A percentile compares a stretch with the other conserved stretches of the same genome.
phyloP scores from a whole-genome alignment of 2,329 filamentous ascomycete species.

The Cercospora sojina region DNA sequence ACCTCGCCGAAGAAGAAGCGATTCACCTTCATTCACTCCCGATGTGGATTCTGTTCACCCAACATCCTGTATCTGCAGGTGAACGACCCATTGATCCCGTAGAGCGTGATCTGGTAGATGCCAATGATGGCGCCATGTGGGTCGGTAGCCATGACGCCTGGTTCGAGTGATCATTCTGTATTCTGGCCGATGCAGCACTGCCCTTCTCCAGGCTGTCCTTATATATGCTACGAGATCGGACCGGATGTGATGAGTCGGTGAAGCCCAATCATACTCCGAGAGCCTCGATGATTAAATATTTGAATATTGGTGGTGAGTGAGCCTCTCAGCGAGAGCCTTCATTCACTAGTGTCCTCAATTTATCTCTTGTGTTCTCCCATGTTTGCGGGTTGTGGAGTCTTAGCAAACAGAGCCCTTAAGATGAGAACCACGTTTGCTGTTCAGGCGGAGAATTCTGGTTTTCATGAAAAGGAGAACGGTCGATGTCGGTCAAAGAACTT shows the following conservation, averaged over 20 bases:
- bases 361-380: not conserved
- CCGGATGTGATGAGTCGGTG: not conserved
- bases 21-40: not conserved
- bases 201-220: not conserved
- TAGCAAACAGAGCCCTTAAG: not conserved
- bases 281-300: not conserved
- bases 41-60: no score
- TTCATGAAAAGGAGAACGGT: no score
- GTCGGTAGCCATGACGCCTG: not conserved
- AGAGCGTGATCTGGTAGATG: not conserved
- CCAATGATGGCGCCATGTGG: not conserved
- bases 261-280: not conserved
- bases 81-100: not conserved
- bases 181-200: not conserved
- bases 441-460: no score
- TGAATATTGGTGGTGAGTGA: not conserved
- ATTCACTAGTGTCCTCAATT: not conserved
- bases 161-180: not conserved
- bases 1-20: not conserved
- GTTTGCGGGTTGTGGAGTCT: not conserved
- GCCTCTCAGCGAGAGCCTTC: not conserved
- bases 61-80: no score
- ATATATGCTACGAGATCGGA: not conserved
- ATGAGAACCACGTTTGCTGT: not conserved
- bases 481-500: not conserved